Conservation (phyloP, 345 rosid species). For the Boechera stricta region DNA sequence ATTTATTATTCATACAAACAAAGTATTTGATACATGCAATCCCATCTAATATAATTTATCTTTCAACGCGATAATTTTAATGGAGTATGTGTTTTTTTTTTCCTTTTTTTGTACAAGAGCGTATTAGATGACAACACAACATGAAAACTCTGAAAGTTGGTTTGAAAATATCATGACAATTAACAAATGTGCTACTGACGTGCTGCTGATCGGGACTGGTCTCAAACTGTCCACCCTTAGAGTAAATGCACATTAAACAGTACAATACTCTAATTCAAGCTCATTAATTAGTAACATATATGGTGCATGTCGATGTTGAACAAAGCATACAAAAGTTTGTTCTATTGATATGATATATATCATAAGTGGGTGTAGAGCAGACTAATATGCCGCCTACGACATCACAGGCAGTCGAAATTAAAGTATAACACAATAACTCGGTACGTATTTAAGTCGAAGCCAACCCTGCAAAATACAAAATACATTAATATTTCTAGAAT, state of each 20-base stretch:
- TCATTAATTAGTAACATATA: background rate
- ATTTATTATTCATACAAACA: too few species aligned
- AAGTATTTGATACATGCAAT: too few species aligned
- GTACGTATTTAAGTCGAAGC: background rate
- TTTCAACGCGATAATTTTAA: too few species aligned
- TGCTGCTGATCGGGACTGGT: background rate
- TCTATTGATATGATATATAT: background rate
- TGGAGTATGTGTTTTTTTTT: too few species aligned
- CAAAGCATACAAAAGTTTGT: background rate
- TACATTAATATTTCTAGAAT: too few species aligned
- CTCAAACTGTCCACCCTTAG: background rate
- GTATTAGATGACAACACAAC: too few species aligned
- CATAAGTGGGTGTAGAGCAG: background rate
- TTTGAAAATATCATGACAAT: background rate
- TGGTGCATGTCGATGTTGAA: background rate
- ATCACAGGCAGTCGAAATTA: background rate
- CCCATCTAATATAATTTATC: too few species aligned
- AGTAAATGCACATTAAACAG: background rate
- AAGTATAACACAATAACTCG: background rate
- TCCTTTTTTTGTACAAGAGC: too few species aligned
- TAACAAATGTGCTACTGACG: background rate
- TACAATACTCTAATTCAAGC: background rate
- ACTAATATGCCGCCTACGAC: background rate
- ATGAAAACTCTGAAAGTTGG: too few species aligned
- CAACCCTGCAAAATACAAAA: background rate